Conservation (phyloP, 768 basidiomycete species). For the Boletus rufocinnamomeus region DNA sequence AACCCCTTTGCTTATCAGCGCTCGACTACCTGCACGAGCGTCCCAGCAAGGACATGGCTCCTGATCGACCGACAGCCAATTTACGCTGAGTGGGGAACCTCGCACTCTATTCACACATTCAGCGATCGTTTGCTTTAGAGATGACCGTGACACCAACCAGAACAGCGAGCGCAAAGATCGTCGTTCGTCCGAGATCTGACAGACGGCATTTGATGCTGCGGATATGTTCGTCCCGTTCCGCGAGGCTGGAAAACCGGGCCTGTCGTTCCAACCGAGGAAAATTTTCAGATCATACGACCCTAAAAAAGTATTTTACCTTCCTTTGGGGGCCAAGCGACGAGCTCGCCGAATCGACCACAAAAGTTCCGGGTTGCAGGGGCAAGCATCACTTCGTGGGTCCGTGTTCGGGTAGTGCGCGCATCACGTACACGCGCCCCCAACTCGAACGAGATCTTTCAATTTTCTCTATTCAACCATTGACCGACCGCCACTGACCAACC, state of each 20-base stretch:
- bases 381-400: neutral
- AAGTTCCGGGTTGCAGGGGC: slow-evolving; percentile 1
- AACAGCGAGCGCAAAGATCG: slow-evolving; percentile 3
- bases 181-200: neutral
- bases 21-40: neutral
- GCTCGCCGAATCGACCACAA: neutral
- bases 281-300: slow-evolving; percentile 1
- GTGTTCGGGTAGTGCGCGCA: slow-evolving; percentile 20
- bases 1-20: slow-evolving; percentile 7
- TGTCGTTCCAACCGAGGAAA: slow-evolving; percentile 5
- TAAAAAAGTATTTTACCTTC: slow-evolving; percentile 10
- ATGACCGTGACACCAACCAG: neutral
- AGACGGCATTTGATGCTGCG: neutral
- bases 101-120: slow-evolving; percentile 6
- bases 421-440: slow-evolving; percentile 3
- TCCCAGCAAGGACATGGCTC: neutral
- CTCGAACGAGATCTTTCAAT: slow-evolving; percentile 19
- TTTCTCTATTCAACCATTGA: slow-evolving; percentile 21
- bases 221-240: neutral
- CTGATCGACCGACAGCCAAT: slow-evolving; percentile 10
- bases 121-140: slow-evolving; percentile 6
- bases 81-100: slow-evolving; percentile 8
- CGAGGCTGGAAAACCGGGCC: slow-evolving; percentile 8
- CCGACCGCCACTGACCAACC: slow-evolving; percentile 4
- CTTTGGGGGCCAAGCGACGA: slow-evolving; percentile 15